Evolutionary conservation across 345 rosid genomes (phyloP).

Genomic region (Acer saccharum): DNA sequence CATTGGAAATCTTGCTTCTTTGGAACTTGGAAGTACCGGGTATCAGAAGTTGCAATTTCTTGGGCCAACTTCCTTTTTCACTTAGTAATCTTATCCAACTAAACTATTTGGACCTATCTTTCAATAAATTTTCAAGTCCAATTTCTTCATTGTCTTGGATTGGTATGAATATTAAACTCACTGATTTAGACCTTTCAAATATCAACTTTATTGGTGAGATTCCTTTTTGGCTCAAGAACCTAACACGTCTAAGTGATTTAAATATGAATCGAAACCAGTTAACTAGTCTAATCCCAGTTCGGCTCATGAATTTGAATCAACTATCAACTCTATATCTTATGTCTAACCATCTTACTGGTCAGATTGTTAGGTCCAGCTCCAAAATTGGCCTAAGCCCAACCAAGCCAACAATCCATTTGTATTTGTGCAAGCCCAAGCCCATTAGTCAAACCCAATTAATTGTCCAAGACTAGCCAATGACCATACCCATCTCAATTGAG

Average conservation of each 20-base stretch:
- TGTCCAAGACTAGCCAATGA: too few relatives aligned
- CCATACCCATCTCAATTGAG: too few relatives aligned
- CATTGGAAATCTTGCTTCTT: slow-evolving; percentile 4
- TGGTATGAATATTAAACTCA: background rate
- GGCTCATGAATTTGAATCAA: slow-evolving; percentile 6
- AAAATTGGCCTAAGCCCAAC: too few relatives aligned
- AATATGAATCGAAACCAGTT: background rate
- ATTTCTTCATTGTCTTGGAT: background rate
- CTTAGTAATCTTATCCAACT: slow-evolving; percentile 9
- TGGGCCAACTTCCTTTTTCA: background rate
- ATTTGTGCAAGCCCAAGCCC: too few relatives aligned
- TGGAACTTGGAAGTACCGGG: background rate
- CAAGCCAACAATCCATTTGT: too few relatives aligned
- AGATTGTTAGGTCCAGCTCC: too few relatives aligned
- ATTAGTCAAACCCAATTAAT: too few relatives aligned
- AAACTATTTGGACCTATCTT: background rate
- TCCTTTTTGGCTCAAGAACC: slow-evolving; percentile 18
- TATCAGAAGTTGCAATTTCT: background rate
- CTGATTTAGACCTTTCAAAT: fast-evolving
- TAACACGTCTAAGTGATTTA: background rate
- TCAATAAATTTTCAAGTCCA: background rate
- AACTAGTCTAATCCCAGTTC: slow-evolving; percentile 4
- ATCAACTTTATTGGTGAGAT: background rate
- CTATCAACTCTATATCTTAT: fast-evolving
- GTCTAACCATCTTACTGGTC: background rate